Conservation (phyloP, 1,139 yeast genomes). For the Hansenula lynferdii region DNA sequence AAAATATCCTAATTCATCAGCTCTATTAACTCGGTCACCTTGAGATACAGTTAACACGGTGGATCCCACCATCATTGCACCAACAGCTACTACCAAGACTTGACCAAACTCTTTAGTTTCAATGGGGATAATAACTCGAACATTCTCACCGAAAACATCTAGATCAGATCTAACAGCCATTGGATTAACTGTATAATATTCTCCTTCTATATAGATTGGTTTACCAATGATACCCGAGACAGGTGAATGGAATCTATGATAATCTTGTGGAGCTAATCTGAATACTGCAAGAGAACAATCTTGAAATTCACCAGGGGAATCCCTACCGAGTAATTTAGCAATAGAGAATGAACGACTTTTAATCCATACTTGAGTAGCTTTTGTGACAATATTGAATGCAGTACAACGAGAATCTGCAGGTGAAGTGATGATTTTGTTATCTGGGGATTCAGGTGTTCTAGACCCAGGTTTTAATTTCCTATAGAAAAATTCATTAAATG, state of each 20-base stretch:
- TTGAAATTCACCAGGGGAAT: conserved; percentile 33
- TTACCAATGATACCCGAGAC: conserved; percentile 68
- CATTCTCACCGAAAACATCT: conserved; percentile 93
- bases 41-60: conserved; percentile 65
- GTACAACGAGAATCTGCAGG: conserved; percentile 91
- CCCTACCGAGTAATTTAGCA: conserved; percentile 53
- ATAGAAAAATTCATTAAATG: conserved; percentile 89
- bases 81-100: conserved; percentile 77
- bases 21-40: conserved; percentile 55
- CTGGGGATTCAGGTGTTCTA: conserved; percentile 60
- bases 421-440: conserved; percentile 53
- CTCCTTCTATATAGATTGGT: conserved; percentile 73
- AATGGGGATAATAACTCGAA: conserved; percentile 72
- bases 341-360: conserved; percentile 80
- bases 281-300: conserved; percentile 71
- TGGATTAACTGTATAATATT: conserved; percentile 94
- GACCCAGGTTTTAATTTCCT: conserved; percentile 70
- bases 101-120: conserved; percentile 71
- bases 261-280: conserved; percentile 94
- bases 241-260: conserved; percentile 90
- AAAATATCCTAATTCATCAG: conserved; percentile 90
- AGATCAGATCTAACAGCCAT: conserved; percentile 89
- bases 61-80: conserved; percentile 99
- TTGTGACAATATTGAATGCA: conserved; percentile 54
- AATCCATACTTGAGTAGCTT: conserved; percentile 82